Base-by-base conservation (phyloP, 1,284 basidiomycete genomes). In the Tilletia walkeri region DNA sequence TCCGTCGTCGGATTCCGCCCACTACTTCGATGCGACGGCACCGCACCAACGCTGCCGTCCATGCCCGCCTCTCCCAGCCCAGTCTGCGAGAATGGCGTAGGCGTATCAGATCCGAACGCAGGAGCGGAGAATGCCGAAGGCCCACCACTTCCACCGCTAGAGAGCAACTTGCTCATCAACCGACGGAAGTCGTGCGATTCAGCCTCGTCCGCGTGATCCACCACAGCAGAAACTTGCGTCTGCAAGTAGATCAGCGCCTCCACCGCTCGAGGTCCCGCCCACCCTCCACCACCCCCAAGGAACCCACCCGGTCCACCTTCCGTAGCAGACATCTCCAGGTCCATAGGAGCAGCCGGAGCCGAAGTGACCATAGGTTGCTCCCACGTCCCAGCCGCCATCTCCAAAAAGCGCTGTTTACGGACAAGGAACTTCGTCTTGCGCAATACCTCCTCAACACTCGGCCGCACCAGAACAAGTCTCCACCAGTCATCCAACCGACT, bases 231-330 rank as follows among this genome's bases (percentile, higher is more conserved):
- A 1, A 85, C 78, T 45, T 80, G 74, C 30, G 80, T 80, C 69
- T 85, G 84, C 47, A 85, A 73, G 69, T 85, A 85, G 68, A 79
- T 73, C 2, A 84, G 70, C 18, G 84, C 84, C 61, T 76, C 70
- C 34, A 85, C 69, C 6, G 81, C 80, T 30, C 80, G 72, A 3
- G 73, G 67, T 0, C 68, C 68, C 12, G 68, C 67, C 3, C 67
- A 72, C 2, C 34, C 48, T 4, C 47, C 63, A 54, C 5, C 41
- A 18, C 20, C 18, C 41, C 68, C 14, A 56, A 59, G 9, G 30
- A 38, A 41, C 38, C 30, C 45, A 47, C 45, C 20, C 18, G 61
- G 24, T n/a, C 65, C 47, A 30, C 16, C 30, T 10, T 41, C 38
- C 18, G 67, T n/a, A n/a, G 38, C 67, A 30, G 74, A 70, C 59